These are phyloP conservation scores for Rhodosporidiobolus odoratus DNA, from an alignment of 768 basidiomycete genomes.

Conservation along the genomic window DNA sequence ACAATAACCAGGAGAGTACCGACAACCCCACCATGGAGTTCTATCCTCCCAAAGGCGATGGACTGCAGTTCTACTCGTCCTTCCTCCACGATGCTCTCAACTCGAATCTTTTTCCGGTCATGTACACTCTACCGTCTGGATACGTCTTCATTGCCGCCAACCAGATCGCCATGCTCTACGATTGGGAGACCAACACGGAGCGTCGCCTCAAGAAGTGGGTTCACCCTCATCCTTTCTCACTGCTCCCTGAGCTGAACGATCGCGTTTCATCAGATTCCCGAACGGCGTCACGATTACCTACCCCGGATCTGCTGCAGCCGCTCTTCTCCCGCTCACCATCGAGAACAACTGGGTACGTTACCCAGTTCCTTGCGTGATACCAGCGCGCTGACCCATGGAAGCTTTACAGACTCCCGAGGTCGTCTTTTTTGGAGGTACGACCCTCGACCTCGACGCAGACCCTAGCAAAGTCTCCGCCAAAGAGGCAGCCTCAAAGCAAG, in stretches of 20 bases:
- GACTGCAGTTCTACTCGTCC: conserved; percentile 51
- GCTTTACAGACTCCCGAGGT: conserved; percentile 15
- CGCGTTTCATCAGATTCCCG: conserved; percentile 39
- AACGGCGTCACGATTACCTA: conserved; percentile 51
- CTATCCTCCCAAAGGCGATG: conserved; percentile 69
- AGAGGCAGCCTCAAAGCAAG: conserved; percentile 46
- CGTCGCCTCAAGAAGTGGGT: conserved; percentile 35
- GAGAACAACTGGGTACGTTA: conserved; percentile 71
- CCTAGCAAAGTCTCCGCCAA: conserved; percentile 23
- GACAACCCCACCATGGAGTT: conserved; percentile 76
- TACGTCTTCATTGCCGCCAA: conserved; percentile 44
- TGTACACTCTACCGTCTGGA: conserved; percentile 59
- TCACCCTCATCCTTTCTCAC: background rate
- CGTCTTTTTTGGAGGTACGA: conserved; percentile 77
- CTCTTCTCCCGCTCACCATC: conserved; percentile 88
- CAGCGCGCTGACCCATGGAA: background rate
- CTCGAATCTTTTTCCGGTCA: conserved; percentile 58
- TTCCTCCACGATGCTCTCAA: conserved; percentile 57
- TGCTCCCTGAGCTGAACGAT: background rate
- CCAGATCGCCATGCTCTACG: conserved; percentile 54
- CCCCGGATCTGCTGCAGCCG: conserved; percentile 79
- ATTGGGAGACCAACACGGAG: conserved; percentile 54
- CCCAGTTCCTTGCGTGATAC: conserved; percentile 48
- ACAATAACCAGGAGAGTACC: conserved; percentile 45
- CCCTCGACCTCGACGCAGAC: conserved; percentile 28